Base-by-base conservation (phyloP, 495 filamentous ascomycete species). In the Neurospora tetrasperma region DNA sequence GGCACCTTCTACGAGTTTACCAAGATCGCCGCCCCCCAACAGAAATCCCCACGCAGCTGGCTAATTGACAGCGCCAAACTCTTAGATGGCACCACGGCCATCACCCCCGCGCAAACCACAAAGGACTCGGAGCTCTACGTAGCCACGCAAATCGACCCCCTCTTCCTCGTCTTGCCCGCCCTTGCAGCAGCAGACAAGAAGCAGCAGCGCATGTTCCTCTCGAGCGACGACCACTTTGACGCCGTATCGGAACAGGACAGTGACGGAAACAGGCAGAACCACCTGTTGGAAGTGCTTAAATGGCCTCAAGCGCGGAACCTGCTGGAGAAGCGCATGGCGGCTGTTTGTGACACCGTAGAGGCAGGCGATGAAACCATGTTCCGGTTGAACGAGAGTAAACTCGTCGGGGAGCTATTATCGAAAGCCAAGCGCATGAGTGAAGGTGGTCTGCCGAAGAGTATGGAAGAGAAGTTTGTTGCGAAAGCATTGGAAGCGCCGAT, bases 1-100 rank as follows among this genome's bases (percentile, higher is more conserved):
- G 96, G 95, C 38, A 84, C 97, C 74, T 85, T 97, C 74, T 94
- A 91, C 82, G 96, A 99, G 79, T 94, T 98, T 83, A 97, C 90
- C 16, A 86, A 86, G 46, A 86, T 98, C 76, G 80, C 89, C 12
- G 86, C 93, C 7, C 86, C 93, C 41, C 88, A 86, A 54, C 80
- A 82, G 5, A 62, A 66, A 18, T 82, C 82, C 0, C 88, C 88
- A 39, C 83, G 87, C 70, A 94, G 92, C 78, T 93, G 91, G 91
- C 84, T 95, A 5, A 80, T 93, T 69, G 82, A 87, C 39, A 72
- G 71, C n/a, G 23, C 77, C n/a, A 46, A 9, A 9, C 43, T 40
- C 71, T 8, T 46, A 85, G 43, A 20, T 59, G 87, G 31, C 40
- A 59, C 71, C 1, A 20, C 71, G 2, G 5, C 44, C 3, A n/a